Percentiles rank a stretch among this genome's conserved stretches.
Evolutionary conservation across 768 basidiomycete species (phyloP).

Genomic region (Collybiopsis confluens): DNA sequence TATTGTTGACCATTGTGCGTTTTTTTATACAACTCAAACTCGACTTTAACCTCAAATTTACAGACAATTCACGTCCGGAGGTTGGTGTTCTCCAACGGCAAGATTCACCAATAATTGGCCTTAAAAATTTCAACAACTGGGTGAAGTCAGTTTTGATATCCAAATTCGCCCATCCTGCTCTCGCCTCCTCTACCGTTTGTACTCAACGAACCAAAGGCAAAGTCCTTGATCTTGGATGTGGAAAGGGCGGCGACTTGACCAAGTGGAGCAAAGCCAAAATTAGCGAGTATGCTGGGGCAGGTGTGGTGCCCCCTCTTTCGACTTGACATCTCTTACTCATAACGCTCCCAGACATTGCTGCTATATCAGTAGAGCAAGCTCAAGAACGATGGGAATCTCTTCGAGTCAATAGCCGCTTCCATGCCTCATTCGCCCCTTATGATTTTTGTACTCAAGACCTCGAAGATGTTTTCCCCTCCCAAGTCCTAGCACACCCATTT

Average conservation of each 20-base stretch:
- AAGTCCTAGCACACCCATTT: constrained; percentile 63
- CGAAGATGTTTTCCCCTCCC: constrained; percentile 60
- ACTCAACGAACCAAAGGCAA: constrained; percentile 47
- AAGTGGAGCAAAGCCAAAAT: constrained; percentile 93
- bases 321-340: constrained; percentile 1
- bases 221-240: constrained; percentile 95
- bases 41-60: not conserved
- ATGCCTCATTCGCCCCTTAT: constrained; percentile 77
- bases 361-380: constrained; percentile 88
- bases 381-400: constrained; percentile 58
- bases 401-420: constrained; percentile 48
- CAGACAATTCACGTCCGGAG: constrained; percentile 92
- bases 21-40: constrained; percentile 7
- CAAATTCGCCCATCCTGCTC: constrained; percentile 75
- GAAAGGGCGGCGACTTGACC: constrained; percentile 96
- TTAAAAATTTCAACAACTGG: constrained; percentile 99
- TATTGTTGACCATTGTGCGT: constrained; percentile 77
- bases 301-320: constrained; percentile 35
- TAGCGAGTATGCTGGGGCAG: constrained; percentile 74
- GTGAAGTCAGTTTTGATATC: constrained; percentile 96
- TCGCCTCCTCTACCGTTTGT: constrained; percentile 31
- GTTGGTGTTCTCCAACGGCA: constrained; percentile 81
- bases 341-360: constrained; percentile 70
- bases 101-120: constrained; percentile 91
- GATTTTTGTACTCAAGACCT: constrained; percentile 86